These are phyloP conservation scores for Petunia hybrid DNA, from an alignment of 305 asterid genomes.

Conservation along the genomic window DNA sequence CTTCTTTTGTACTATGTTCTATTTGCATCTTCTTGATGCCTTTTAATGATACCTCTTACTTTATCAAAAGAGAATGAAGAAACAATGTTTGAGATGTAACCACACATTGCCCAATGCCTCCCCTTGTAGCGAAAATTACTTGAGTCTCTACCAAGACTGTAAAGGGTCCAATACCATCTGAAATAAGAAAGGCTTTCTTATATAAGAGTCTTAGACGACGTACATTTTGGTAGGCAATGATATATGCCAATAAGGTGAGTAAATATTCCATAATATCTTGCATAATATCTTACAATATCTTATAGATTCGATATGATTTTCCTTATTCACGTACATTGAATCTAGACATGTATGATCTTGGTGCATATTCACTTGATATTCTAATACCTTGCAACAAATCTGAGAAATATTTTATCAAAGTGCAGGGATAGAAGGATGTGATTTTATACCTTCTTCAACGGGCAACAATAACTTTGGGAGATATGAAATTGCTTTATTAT, in stretches of 20 bases:
- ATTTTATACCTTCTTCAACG: conserved; percentile 60
- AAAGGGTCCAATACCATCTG: neutral
- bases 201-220: neutral
- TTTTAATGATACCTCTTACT: too few relatives aligned
- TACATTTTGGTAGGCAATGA: neutral
- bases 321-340: neutral
- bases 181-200: neutral
- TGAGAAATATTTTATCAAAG: conserved; percentile 65
- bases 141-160: neutral
- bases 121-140: neutral
- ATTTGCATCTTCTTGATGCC: too few relatives aligned
- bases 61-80: neutral
- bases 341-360: neutral
- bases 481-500: conserved; percentile 85
- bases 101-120: neutral
- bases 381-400: conserved; percentile 24
- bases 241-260: conserved; percentile 9
- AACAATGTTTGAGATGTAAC: neutral
- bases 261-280: conserved; percentile 1
- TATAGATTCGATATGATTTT: neutral
- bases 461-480: conserved; percentile 72
- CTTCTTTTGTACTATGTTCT: too few relatives aligned
- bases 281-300: neutral
- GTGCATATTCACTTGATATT: neutral
- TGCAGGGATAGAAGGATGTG: conserved; percentile 99